These are phyloP conservation scores for Ophiostoma montium DNA, from an alignment of 2,329 filamentous ascomycete genomes.

Conservation along the genomic window DNA sequence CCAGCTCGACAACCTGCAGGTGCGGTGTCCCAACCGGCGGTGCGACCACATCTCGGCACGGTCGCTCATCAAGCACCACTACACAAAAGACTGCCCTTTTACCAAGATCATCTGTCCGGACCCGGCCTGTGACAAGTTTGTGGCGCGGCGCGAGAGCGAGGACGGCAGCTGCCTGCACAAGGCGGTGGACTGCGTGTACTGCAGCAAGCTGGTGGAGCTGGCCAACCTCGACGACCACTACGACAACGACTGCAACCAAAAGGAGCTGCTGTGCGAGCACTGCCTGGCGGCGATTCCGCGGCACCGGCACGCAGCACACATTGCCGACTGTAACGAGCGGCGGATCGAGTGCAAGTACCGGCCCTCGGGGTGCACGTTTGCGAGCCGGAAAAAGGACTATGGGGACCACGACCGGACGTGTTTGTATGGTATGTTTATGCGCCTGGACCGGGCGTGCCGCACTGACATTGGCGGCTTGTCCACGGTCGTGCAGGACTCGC, in stretches of 20 bases:
- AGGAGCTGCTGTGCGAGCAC: slow-evolving; percentile 33
- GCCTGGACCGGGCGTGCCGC: slow-evolving; percentile 9
- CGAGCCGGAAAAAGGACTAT: slow-evolving; percentile 25
- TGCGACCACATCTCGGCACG: slow-evolving; percentile 37
- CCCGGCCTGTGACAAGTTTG: slow-evolving; percentile 33
- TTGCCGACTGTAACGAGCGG: slow-evolving; percentile 30
- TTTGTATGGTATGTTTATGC: slow-evolving; percentile 28
- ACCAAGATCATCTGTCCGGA: slow-evolving; percentile 42
- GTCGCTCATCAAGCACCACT: slow-evolving; percentile 40
- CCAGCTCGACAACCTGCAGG: slow-evolving; percentile 44
- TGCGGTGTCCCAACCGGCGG: slow-evolving; percentile 44
- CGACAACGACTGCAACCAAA: slow-evolving; percentile 29
- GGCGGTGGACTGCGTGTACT: slow-evolving; percentile 37
- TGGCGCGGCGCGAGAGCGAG: slow-evolving; percentile 30
- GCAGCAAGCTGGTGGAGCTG: slow-evolving; percentile 33
- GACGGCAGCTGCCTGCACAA: slow-evolving; percentile 41
- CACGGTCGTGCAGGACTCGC: slow-evolving; percentile 9
- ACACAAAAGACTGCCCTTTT: slow-evolving; percentile 41
- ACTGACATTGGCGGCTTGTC: slow-evolving; percentile 11
- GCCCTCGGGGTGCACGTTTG: slow-evolving; percentile 33
- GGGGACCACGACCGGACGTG: slow-evolving; percentile 33
- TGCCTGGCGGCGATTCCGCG: slow-evolving; percentile 32
- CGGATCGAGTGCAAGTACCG: slow-evolving; percentile 31
- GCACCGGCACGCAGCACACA: slow-evolving; percentile 32
- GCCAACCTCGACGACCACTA: slow-evolving; percentile 33